A percentile compares a stretch with the other conserved stretches of the same genome.
Evolutionary conservation across 306 rosid genomes (phyloP).

Genomic region (Fragaria iinumae): DNA sequence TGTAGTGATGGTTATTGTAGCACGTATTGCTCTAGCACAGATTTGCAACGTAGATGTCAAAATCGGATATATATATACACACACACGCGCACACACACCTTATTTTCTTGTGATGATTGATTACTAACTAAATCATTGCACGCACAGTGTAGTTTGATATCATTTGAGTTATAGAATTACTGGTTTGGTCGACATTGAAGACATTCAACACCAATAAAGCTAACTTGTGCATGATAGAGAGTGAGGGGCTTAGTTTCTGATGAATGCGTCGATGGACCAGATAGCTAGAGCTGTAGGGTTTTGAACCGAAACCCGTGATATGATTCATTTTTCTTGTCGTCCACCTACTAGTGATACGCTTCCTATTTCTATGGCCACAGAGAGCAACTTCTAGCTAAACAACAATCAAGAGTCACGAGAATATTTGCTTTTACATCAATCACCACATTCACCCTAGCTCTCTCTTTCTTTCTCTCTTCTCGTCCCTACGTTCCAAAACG

Average conservation of each 20-base stretch:
- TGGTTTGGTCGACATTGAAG: not conserved
- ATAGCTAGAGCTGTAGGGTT: not conserved
- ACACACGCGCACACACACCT: no score
- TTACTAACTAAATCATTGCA: not conserved
- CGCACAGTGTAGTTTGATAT: not conserved
- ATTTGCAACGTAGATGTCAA: not conserved
- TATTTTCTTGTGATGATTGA: not conserved
- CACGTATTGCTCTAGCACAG: not conserved
- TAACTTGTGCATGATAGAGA: not conserved
- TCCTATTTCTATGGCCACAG: constrained; percentile 45
- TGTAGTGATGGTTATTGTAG: not conserved
- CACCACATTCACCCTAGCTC: constrained; percentile 30
- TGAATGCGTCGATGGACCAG: constrained; percentile 14
- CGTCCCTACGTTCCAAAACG: constrained; percentile 17
- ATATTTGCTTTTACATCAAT: constrained; percentile 30
- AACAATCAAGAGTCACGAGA: constrained; percentile 76
- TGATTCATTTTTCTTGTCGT: constrained; percentile 39
- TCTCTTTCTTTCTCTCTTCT: constrained; percentile 14
- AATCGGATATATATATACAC: not conserved
- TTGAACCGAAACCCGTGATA: constrained; percentile 51
- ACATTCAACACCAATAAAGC: not conserved
- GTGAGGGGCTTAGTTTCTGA: not conserved
- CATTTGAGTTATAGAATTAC: not conserved
- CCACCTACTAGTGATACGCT: constrained; percentile 33
- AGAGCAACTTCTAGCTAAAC: constrained; percentile 32